Evolutionary conservation across 371 early-diverging fungal genomes (phyloP), one percentile per base, ranked within the genome.

Genomic region (Entomophthora muscae): DNA sequence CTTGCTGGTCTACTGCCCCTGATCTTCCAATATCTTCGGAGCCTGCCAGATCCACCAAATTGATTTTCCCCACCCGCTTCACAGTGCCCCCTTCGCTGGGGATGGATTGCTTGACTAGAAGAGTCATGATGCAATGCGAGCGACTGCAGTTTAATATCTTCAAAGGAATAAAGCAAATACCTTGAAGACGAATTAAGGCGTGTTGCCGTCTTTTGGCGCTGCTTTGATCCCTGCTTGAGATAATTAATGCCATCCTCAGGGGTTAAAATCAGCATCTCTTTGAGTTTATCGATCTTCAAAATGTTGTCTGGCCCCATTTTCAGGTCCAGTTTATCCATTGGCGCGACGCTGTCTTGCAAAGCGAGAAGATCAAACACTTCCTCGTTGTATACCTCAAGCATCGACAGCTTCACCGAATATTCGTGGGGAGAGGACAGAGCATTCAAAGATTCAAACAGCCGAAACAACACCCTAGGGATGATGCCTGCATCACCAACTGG

Each of bases 331-430:
- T 85, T 78, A 65, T 78, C 79, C 30, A 85, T 82, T 0, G 66
- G 68, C 0, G 72, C 68, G 2, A 63, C 67, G 13, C 74, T 71
- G 59, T 81, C 79, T 27, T 71, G 68, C 7, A 69, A 66, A 1
- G 71, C 71, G 24, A 99, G 71, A 70, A 99, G 76, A 82, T 98
- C 98, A 61, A 91, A 81, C 64, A 99, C 89, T 71, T 87, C 88
- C 69, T 99, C 99, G 91, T 98, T 99, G 80, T 99, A 99, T 66
- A 99, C 94, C 80, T 99, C 99, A 87, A 98, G 89, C 75, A 85
- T 95, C n/a, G 91, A 91, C 26, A 90, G 84, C 70, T 87, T 89
- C 65, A 95, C 93, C 22, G 89, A 90, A 72, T 93, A 92, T 71
- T 92, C 90, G 68, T 91, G 80, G 53, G 85, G 88, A 13, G 85